phyloP scores from a whole-genome alignment of 176 grass and related monocot species.

The Oryza nivara region DNA sequence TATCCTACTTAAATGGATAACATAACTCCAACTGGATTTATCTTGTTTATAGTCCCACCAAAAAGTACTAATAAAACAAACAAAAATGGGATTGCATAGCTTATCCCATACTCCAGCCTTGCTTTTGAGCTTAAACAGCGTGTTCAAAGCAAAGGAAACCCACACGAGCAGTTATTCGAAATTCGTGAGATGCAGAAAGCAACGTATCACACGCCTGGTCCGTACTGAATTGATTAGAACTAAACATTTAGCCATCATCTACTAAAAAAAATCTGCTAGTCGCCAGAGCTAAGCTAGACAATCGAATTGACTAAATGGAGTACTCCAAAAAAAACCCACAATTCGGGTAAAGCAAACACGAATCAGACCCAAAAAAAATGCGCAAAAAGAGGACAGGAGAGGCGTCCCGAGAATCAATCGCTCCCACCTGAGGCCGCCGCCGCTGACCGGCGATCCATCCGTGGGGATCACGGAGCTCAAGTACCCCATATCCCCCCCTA shows the following conservation, averaged over 20 bases:
- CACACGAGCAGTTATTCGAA: not conserved
- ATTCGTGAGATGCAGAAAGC: not conserved
- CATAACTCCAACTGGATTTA: not conserved
- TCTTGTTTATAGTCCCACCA: not conserved
- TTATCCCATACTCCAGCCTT: not conserved
- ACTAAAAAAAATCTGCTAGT: not conserved
- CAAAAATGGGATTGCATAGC: not conserved
- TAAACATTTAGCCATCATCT: not conserved
- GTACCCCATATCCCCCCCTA: slow-evolving; percentile 46
- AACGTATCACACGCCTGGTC: not conserved
- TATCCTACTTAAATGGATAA: not conserved
- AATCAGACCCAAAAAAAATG: not conserved
- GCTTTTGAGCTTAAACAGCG: not conserved
- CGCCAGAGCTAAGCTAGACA: not conserved
- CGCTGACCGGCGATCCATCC: slow-evolving; percentile 60
- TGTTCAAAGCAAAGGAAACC: not conserved
- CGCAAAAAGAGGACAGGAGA: too few relatives aligned
- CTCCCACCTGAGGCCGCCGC: slow-evolving; percentile 57
- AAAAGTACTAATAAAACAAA: not conserved
- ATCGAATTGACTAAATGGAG: not conserved
- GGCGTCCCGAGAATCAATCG: not conserved
- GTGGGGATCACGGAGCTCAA: slow-evolving; percentile 62
- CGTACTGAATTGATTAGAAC: not conserved
- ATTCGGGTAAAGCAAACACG: not conserved
- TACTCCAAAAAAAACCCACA: not conserved